These are phyloP conservation scores for Trifolium pratense DNA, from an alignment of 306 rosid species.

Conservation along the genomic window DNA sequence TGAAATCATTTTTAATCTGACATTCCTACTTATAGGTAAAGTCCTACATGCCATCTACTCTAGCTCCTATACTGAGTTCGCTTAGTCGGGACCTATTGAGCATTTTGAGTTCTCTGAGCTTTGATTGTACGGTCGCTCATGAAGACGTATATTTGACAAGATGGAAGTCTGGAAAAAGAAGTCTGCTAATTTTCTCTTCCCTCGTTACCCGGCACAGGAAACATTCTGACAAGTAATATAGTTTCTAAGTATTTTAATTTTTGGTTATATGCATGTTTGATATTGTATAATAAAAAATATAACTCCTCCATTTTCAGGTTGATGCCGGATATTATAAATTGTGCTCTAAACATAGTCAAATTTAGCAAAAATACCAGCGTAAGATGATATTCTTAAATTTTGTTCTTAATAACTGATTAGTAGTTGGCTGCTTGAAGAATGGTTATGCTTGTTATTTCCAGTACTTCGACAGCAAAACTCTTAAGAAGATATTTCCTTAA, in stretches of 20 bases:
- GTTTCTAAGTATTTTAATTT: slow-evolving; percentile 24
- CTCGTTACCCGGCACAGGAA: slow-evolving; percentile 86
- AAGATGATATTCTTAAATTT: slow-evolving; percentile 45
- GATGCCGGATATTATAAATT: slow-evolving; percentile 77
- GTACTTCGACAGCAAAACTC: slow-evolving; percentile 24
- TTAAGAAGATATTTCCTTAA: slow-evolving; percentile 11
- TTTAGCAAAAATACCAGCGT: slow-evolving; percentile 64
- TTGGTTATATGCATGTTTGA: slow-evolving; percentile 29
- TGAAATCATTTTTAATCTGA: slow-evolving; percentile 8
- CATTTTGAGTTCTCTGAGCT: slow-evolving; percentile 69
- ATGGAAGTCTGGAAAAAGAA: slow-evolving; percentile 83
- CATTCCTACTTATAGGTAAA: slow-evolving; percentile 61
- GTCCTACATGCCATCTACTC: slow-evolving; percentile 82
- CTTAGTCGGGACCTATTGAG: slow-evolving; percentile 67
- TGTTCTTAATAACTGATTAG: slow-evolving; percentile 25
- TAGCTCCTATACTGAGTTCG: slow-evolving; percentile 65
- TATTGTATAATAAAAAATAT: slow-evolving; percentile 35
- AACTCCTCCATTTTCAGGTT: slow-evolving; percentile 64
- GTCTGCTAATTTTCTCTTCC: slow-evolving; percentile 70
- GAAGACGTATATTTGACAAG: slow-evolving; percentile 61
- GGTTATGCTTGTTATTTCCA: slow-evolving; percentile 35
- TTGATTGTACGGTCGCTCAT: slow-evolving; percentile 45
- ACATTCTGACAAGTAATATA: slow-evolving; percentile 77
- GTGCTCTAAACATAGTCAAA: slow-evolving; percentile 67
- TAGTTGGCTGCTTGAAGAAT: slow-evolving; percentile 23